phyloP scores from a whole-genome alignment of 352 stramenopile species.

The Globisporangium mamillatum region DNA sequence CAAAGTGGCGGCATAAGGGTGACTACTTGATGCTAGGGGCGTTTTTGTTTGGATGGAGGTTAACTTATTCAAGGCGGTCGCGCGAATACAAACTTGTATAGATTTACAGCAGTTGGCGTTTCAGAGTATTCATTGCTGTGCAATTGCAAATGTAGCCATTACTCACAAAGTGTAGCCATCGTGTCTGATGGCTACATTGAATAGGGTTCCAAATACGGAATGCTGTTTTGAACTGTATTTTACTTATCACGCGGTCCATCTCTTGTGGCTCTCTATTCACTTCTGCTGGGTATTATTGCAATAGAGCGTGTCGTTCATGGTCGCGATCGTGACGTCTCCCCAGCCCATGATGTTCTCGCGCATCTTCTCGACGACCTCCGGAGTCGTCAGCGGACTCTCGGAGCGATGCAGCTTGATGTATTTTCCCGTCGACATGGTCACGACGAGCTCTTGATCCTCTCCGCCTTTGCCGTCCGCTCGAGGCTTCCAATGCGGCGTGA shows the following conservation, averaged over 20 bases:
- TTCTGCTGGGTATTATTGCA: background rate
- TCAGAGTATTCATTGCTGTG: background rate
- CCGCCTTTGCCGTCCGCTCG: background rate
- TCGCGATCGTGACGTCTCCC: background rate
- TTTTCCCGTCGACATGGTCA: background rate
- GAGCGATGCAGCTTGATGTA: background rate
- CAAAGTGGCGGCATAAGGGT: background rate
- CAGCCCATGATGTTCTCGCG: background rate
- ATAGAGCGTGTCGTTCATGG: background rate
- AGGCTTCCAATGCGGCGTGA: background rate
- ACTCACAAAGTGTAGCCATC: background rate
- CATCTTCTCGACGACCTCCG: background rate
- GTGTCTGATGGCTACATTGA: background rate
- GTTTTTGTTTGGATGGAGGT: background rate
- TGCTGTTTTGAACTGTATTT: background rate
- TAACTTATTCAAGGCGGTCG: conserved; percentile 18
- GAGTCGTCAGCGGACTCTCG: background rate
- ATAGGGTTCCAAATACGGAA: background rate
- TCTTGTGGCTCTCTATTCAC: background rate
- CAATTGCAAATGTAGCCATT: background rate
- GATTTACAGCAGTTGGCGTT: background rate
- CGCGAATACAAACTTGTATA: conserved; percentile 12
- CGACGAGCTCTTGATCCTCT: background rate
- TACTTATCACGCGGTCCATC: background rate
- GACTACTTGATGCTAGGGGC: background rate